A percentile compares a stretch with the other conserved stretches of the same genome.
These are phyloP conservation scores for Phascolomyces articulosus DNA, from an alignment of 371 early-diverging fungal species.

Conservation along the genomic window DNA sequence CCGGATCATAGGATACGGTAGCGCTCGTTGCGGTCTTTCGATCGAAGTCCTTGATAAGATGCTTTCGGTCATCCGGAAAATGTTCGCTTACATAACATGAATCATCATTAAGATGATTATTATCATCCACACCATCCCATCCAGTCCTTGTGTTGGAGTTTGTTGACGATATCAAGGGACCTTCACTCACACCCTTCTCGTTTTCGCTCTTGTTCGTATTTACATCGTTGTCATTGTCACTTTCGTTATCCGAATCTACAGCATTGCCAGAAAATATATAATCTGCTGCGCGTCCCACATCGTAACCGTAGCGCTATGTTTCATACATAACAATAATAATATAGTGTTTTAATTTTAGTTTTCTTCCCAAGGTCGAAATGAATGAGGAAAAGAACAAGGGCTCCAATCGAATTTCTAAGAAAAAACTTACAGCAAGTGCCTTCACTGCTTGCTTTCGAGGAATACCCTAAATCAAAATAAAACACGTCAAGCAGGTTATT, in stretches of 20 bases:
- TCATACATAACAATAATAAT: not conserved
- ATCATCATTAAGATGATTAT: not conserved
- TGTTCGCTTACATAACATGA: not conserved
- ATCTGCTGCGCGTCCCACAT: constrained; percentile 54
- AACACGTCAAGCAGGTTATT: not conserved
- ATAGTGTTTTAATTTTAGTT: not conserved
- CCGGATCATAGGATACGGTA: constrained; percentile 11
- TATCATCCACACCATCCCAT: not conserved
- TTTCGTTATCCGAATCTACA: constrained; percentile 11
- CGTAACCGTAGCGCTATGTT: constrained; percentile 49
- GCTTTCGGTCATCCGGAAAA: not conserved
- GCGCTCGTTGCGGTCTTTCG: not conserved
- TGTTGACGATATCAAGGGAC: not conserved
- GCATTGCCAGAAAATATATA: constrained; percentile 51
- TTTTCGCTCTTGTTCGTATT: not conserved
- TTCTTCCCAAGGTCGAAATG: too few relatives aligned
- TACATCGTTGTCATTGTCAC: constrained; percentile 8
- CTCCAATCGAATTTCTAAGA: not conserved
- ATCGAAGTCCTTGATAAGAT: constrained; percentile 17
- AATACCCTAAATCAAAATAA: constrained; percentile 31
- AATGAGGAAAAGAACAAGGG: too few relatives aligned
- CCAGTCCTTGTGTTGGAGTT: not conserved
- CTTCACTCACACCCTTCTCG: not conserved
- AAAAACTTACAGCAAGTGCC: constrained; percentile 41
- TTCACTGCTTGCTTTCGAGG: constrained; percentile 42